Base-by-base conservation (phyloP, 1,284 basidiomycete species). In the Naganishia sp. region DNA sequence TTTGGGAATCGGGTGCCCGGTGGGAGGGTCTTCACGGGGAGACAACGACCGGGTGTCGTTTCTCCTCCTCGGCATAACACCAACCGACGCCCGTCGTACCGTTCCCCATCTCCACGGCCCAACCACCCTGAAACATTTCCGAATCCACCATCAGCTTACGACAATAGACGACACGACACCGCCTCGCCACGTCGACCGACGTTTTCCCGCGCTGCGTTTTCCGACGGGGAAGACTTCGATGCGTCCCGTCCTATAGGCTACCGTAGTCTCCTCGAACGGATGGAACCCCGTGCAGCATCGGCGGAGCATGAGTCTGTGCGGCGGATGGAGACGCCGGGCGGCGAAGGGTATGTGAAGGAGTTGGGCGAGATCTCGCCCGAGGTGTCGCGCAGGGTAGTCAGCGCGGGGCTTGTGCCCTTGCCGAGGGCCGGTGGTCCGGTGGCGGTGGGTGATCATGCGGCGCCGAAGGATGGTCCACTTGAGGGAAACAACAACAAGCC, bases 321-420 rank as follows among this genome's bases (percentile, higher is more conserved):
- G 25, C 47, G 47, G 11, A 21, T 9, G 35, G 45, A 32, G 23
- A 21, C 13, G 10, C 17, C 6, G 13, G 9, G 28, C 25, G 46
- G 6, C 39, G 31, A 35, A 41, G 42, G 42, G 47, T 61, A 61
- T 21, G 58, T 50, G 41, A 61, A 61, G 47, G 47, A 61, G 41
- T n/a, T 61, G n/a, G 58, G 58, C 13, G 58, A 61, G 35, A 61
- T 61, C 15, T 61, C 58, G 11, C 58, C 58, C 3, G 58, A 61
- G 18, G 35, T 58, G 10, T 25, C 43, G 28, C 45, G 23, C 18
- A 3, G 21, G 4, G 21, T 50, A 5, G 35, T 39, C 35, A 6
- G 7, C 2, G 0, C 4, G 4, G 35, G 35, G 7, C 35, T 39
- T 39, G 35, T 39, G 35, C 35, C 35, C 4, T 13, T 13, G 13